A percentile compares a stretch with the other conserved stretches of the same genome.
phyloP scores from a whole-genome alignment of 768 basidiomycete species.

The Sporobolomyces phaffii region DNA sequence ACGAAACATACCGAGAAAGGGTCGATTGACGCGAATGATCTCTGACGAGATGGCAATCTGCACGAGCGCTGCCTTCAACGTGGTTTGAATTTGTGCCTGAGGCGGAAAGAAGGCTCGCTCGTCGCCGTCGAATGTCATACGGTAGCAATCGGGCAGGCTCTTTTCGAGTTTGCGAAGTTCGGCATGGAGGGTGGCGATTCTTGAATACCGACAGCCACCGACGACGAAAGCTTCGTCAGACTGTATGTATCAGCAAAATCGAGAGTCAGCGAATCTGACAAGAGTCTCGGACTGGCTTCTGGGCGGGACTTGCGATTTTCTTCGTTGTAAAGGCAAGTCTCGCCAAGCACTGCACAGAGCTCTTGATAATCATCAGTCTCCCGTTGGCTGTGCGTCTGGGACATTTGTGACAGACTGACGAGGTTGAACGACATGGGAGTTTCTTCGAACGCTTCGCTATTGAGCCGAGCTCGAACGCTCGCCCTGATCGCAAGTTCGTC shows the following conservation, averaged over 20 bases:
- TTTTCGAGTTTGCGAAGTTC: conserved; percentile 25
- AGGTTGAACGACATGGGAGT: conserved; percentile 20
- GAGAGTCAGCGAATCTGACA: not conserved
- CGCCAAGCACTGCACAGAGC: not conserved
- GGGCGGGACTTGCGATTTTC: conserved; percentile 19
- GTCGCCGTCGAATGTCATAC: not conserved
- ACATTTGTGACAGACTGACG: not conserved
- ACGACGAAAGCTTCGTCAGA: conserved; percentile 23
- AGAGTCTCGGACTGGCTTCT: not conserved
- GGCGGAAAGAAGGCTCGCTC: not conserved
- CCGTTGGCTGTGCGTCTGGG: not conserved
- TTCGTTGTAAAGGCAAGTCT: conserved; percentile 16
- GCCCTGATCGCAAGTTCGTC: conserved; percentile 25
- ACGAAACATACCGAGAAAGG: conserved; percentile 18
- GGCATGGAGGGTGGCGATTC: conserved; percentile 10
- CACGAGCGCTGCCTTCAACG: conserved; percentile 2
- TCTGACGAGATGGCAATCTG: conserved; percentile 10
- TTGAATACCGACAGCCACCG: conserved; percentile 12
- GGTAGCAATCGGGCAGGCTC: conserved; percentile 9
- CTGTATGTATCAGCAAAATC: not conserved
- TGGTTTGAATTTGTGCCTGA: not conserved
- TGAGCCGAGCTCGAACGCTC: not conserved
- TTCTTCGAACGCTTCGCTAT: conserved; percentile 11
- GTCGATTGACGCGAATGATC: conserved; percentile 24
- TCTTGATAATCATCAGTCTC: too few species aligned